Evolutionary conservation across 2,329 filamentous ascomycete genomes (phyloP).

Genomic region (Colletotrichum tropicale): DNA sequence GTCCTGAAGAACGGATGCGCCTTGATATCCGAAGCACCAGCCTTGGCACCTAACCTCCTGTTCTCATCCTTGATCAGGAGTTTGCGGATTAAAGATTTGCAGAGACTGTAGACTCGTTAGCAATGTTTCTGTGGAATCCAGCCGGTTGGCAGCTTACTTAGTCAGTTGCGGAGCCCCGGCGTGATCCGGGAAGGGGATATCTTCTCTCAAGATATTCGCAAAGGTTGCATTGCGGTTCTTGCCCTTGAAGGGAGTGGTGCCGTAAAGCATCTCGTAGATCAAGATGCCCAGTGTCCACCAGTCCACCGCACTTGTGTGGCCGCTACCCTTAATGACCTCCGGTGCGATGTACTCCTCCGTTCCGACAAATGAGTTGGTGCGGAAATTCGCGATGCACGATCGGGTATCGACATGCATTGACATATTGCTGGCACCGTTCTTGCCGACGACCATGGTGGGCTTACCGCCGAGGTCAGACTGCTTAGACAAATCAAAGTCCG

Average conservation of each 20-base stretch:
- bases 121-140: not conserved
- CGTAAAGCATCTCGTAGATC: constrained; percentile 99
- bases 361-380: constrained; percentile 97
- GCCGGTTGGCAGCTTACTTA: constrained; percentile 63
- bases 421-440: constrained; percentile 83
- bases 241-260: constrained; percentile 98
- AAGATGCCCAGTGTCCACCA: constrained; percentile 99
- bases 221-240: constrained; percentile 99
- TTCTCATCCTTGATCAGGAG: constrained; percentile 98
- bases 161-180: constrained; percentile 83
- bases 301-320: constrained; percentile 96
- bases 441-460: constrained; percentile 95
- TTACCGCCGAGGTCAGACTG: constrained; percentile 96
- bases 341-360: constrained; percentile 99
- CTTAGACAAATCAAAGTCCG: constrained; percentile 97
- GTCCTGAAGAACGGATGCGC: constrained; percentile 93
- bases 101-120: constrained; percentile 65
- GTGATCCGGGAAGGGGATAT: constrained; percentile 94
- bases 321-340: constrained; percentile 98
- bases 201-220: constrained; percentile 93
- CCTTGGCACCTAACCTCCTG: constrained; percentile 87
- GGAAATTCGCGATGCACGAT: constrained; percentile 97
- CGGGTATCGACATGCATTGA: constrained; percentile 97
- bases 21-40: constrained; percentile 96
- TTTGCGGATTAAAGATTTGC: constrained; percentile 96